Evolutionary conservation across 2,329 filamentous ascomycete species (phyloP), one percentile per base, ranked within the genome.

Genomic region (Nothopassalora personata): DNA sequence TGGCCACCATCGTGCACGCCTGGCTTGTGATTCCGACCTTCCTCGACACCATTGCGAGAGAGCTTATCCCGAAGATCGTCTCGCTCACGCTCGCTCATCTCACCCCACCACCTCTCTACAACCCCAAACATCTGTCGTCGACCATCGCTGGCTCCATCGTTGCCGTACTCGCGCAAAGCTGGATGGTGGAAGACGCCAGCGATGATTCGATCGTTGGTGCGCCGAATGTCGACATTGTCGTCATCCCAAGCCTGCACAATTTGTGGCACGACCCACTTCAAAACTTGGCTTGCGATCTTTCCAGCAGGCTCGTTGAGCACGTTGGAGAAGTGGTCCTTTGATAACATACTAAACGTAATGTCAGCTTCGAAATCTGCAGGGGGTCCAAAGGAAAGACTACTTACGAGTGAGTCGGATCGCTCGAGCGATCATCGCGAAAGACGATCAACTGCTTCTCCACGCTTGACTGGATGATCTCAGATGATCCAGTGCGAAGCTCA

Each of bases 251-350:
- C 89, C 36, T 89, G 79, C 78, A 97, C 94, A 61, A 97, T 78
- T 73, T 96, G 91, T 8, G 93, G 93, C 13, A 96, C 90, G 23
- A 87, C 62, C 90, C 91, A 97, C 58, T 83, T 84, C 47, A 97
- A 79, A 51, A 92, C 85, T 68, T 86, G 84, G 63, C 87, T 89
- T 28, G 92, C 91, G 60, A 91, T 84, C 68, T 87, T 88, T 57
- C 92, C 92, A 49, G 91, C 92, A 47, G 91, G 83, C 72, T 96
- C 91, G 72, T 97, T 97, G 60, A 97, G 82, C 33, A 88, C 80
- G 70, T 95, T 95, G 64, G 88, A 89, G 74, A 97, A 97, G 75
- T 97, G 92, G 69, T 97, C 92, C 78, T 97, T 97, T 60, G 91
- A 91, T 54, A 97, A 79, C 92, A 96, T 96, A 19, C 90, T 95